Conservation (phyloP, 352 stramenopile genomes). For the Phytophthora hibernalis region DNA sequence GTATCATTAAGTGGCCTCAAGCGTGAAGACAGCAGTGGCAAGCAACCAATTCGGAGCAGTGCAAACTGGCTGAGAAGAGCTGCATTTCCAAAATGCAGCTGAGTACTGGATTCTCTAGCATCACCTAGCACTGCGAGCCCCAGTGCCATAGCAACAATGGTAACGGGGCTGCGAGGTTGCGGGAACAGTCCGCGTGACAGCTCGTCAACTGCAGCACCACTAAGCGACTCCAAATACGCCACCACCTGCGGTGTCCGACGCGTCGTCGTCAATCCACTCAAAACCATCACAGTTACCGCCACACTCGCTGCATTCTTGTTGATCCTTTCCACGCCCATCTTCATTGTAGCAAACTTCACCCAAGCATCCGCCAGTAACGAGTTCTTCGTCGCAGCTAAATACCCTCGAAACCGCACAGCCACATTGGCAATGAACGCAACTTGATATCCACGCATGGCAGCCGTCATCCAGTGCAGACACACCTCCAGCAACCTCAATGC, state of each 20-base stretch:
- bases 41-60: slow-evolving; percentile 34
- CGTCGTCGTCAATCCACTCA: slow-evolving; percentile 27
- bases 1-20: slow-evolving; percentile 24
- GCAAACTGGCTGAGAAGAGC: slow-evolving; percentile 47
- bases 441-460: slow-evolving; percentile 47
- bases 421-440: slow-evolving; percentile 42
- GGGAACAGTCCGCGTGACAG: slow-evolving; percentile 31
- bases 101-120: background rate
- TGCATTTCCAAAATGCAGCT: slow-evolving; percentile 20
- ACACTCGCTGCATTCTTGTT: slow-evolving; percentile 14
- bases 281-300: slow-evolving; percentile 28
- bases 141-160: slow-evolving; percentile 33
- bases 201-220: slow-evolving; percentile 20
- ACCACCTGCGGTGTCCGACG: slow-evolving; percentile 5
- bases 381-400: slow-evolving; percentile 20
- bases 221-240: slow-evolving; percentile 28
- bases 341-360: slow-evolving; percentile 16
- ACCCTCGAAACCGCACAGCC: slow-evolving; percentile 21
- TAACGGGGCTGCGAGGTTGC: slow-evolving; percentile 25
- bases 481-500: slow-evolving; percentile 22
- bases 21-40: slow-evolving; percentile 35
- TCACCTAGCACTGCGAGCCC: slow-evolving; percentile 35
- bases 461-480: slow-evolving; percentile 40
- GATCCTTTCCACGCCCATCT: slow-evolving; percentile 4
- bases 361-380: slow-evolving; percentile 20